Evolutionary conservation across 148 eudicot species (phyloP), one percentile per base, ranked within the genome.

Genomic region (Persicaria tinctoria): DNA sequence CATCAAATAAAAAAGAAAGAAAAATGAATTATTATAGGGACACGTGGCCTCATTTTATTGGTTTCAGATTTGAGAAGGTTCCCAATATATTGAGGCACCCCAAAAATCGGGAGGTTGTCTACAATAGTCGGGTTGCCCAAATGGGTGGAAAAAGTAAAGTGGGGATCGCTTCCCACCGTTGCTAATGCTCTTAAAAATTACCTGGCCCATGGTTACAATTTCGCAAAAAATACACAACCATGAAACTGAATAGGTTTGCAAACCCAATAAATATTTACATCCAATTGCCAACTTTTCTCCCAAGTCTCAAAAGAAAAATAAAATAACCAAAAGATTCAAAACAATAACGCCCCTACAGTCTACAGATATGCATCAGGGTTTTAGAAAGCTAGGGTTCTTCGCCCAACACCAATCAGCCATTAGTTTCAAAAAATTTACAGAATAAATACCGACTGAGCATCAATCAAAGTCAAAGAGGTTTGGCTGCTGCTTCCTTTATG

Each of bases 401-500:
- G 7, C 23, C 63, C 63, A 17, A 57, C 63, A 57, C 18, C 18
- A 27, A 18, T n/a, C 23, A 56, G 20, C 63, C 63, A 57, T n/a
- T 57, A 20, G 63, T 57, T 57, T 57, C 63, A 18, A 57, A 27
- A 7, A 57, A 17, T 57, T 57, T 18, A 57, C 63, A 57, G 63
- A 8, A 17, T 57, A 0, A 17, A 57, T 57, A 57, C 9, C 63
- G 3, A 57, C 27, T 57, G 23, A 23, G 41, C 38, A 23, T 23
- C 32, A 66, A 57, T 66, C 18, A 49, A 10, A 78, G 48, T 87
- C 78, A 92, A 73, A 96, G 78, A 20, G 94, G 88, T 77, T 83
- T 87, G 41, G 85, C 73, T 62, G 83, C 83, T 70, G 97, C 90
- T 81, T 89, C 90, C 16, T 76, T 77, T 32, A 96, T 81, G 84